phyloP scores from a whole-genome alignment of 495 filamentous ascomycete species.

The Talaromyces adpressus region DNA sequence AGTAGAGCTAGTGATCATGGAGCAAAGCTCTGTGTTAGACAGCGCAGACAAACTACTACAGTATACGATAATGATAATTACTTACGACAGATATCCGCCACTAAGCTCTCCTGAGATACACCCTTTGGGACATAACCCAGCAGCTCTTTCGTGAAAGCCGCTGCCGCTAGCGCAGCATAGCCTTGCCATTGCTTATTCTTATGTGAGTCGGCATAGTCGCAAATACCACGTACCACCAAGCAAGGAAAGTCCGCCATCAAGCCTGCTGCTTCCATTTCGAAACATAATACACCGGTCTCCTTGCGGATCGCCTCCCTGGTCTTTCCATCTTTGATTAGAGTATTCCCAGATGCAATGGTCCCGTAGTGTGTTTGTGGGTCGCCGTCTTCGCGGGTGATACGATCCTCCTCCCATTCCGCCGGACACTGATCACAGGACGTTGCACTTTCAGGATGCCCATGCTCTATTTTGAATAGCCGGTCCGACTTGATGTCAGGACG shows the following conservation, averaged over 20 bases:
- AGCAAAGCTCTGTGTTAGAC: too few relatives aligned
- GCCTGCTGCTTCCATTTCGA: slow-evolving; percentile 19
- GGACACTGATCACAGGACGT: slow-evolving; percentile 18
- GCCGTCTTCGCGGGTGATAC: slow-evolving; percentile 4
- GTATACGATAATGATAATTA: not conserved
- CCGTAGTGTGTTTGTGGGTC: slow-evolving; percentile 22
- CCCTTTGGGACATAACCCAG: slow-evolving; percentile 8
- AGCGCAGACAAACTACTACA: too few relatives aligned
- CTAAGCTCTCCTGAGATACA: not conserved
- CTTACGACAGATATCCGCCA: not conserved
- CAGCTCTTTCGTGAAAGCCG: slow-evolving; percentile 22
- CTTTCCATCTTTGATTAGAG: slow-evolving; percentile 25
- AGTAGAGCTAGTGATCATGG: too few relatives aligned
- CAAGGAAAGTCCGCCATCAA: slow-evolving; percentile 17
- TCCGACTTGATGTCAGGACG: not conserved
- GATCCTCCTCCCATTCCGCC: slow-evolving; percentile 3
- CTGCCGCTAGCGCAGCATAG: slow-evolving; percentile 24
- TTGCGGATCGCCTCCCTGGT: slow-evolving; percentile 22
- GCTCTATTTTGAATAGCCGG: not conserved
- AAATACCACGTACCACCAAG: slow-evolving; percentile 27
- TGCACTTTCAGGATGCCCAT: not conserved
- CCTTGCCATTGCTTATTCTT: slow-evolving; percentile 31
- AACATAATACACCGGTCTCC: slow-evolving; percentile 22
- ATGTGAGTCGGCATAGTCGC: slow-evolving; percentile 30
- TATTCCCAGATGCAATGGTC: slow-evolving; percentile 29